phyloP scores from a whole-genome alignment of 192 early-diverging fungal genomes.

The Backusella tuberculispora region DNA sequence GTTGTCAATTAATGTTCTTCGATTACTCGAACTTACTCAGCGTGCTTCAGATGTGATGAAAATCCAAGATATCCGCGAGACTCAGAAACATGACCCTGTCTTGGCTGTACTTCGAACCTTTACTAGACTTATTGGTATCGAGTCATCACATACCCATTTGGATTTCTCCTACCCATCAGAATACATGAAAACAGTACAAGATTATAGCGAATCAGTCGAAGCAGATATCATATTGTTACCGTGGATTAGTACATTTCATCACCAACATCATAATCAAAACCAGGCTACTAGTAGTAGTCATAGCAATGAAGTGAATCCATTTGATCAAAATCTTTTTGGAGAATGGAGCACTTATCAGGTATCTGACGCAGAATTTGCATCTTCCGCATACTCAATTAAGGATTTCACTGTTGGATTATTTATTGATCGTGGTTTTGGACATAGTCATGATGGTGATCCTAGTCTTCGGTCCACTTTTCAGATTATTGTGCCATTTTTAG shows the following conservation, averaged over 20 bases:
- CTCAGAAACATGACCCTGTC: constrained; percentile 69
- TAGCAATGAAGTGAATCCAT: background rate
- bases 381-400: constrained; percentile 27
- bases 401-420: constrained; percentile 58
- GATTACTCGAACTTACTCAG: constrained; percentile 77
- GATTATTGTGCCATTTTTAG: constrained; percentile 73
- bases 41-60: constrained; percentile 83
- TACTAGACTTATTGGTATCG: constrained; percentile 71
- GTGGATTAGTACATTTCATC: constrained; percentile 48
- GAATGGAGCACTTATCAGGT: background rate
- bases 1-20: constrained; percentile 60
- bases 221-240: constrained; percentile 76
- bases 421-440: constrained; percentile 72
- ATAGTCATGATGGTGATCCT: constrained; percentile 47
- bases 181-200: constrained; percentile 69
- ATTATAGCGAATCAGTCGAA: constrained; percentile 51
- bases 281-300: background rate
- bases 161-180: constrained; percentile 62
- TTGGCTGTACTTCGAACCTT: constrained; percentile 85
- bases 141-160: constrained; percentile 60
- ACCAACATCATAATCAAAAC: background rate
- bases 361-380: constrained; percentile 21
- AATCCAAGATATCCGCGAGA: constrained; percentile 67
- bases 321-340: background rate
- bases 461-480: constrained; percentile 39